Base-by-base conservation (phyloP, 1,139 yeast species). In the Groenewaldozyma sp. region DNA sequence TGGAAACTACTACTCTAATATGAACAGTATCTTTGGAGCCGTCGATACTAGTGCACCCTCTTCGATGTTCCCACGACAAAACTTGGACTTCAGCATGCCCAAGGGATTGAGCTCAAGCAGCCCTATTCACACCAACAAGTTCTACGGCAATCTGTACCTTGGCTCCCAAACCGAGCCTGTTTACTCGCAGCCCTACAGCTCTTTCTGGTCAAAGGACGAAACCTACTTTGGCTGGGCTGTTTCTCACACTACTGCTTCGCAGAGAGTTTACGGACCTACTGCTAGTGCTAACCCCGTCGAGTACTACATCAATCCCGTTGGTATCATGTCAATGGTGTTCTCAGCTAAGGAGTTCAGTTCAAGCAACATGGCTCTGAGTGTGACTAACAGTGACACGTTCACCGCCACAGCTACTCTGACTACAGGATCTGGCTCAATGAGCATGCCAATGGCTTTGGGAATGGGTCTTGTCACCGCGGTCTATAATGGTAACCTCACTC, bases 391-490 rank as follows among this genome's bases (percentile, higher is more conserved):
- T 64, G 70, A 68, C 35, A 68, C 71, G 24, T 68, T 78, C 64
- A 78, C 88, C 3, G 79, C 71, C 14, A 60, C 64, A 26, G 75
- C 72, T 10, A 64, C 68, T 3, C 55, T 82, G 39, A 58, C 73
- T 21, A 63, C 68, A 24, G 48, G 58, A 1, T 45, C 57, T 13
- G 58, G 59, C 6, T 41, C 55, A 13, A 48, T 64, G 27, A 45
- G 45, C 17, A 42, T 64, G 31, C 76, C 79, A 3, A 45, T 73
- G 36, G 74, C 71, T 17, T 82, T 78, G 56, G 94, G 94, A 45
- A 79, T 80, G 83, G 94, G 94, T n/a, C 71, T 79, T 48, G 73
- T 75, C 10, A 74, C 86, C 31, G 82, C 75, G 26, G 64, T 76
- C 34, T 83, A 82, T 58, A 66, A 73, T 47, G 79, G 78, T 37